Conservation (phyloP, 1,284 basidiomycete species). For the Cutaneotrichosporon sp. region DNA sequence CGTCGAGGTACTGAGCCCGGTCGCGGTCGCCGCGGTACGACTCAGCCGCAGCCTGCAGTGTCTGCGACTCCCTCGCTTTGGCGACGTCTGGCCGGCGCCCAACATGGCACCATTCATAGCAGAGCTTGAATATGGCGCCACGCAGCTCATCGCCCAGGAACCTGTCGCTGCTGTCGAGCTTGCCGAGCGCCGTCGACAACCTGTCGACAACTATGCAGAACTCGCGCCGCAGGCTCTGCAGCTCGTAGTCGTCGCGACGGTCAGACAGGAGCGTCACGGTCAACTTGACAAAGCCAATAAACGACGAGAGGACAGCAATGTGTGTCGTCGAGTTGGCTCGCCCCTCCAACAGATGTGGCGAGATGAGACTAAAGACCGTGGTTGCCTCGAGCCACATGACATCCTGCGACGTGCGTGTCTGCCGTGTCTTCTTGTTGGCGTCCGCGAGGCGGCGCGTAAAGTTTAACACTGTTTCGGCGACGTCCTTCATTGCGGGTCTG, state of each 20-base stretch:
- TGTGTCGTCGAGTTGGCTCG: constrained; percentile 57
- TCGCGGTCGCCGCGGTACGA: constrained; percentile 52
- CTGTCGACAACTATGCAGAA: constrained; percentile 85
- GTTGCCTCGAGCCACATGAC: constrained; percentile 83
- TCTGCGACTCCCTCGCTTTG: constrained; percentile 66
- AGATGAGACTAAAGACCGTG: constrained; percentile 80
- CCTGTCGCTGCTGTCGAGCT: constrained; percentile 64
- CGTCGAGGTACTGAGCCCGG: constrained; percentile 55
- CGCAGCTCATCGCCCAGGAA: constrained; percentile 73
- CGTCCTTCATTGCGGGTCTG: constrained; percentile 65
- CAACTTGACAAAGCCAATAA: constrained; percentile 79
- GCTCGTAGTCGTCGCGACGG: constrained; percentile 66
- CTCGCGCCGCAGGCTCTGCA: constrained; percentile 77
- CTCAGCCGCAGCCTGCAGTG: constrained; percentile 65
- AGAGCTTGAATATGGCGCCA: constrained; percentile 73
- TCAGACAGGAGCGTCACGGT: constrained; percentile 71
- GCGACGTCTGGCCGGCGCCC: constrained; percentile 69
- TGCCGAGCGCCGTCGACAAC: constrained; percentile 71
- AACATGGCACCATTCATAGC: constrained; percentile 90
- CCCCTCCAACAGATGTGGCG: constrained; percentile 67
- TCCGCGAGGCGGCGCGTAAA: constrained; percentile 69
- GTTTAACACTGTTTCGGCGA: constrained; percentile 76
- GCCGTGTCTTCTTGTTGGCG: constrained; percentile 45
- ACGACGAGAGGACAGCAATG: constrained; percentile 63
- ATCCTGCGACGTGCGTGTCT: constrained; percentile 63